Evolutionary conservation across 139 green algal genomes (phyloP).

Genomic region (Limnomonas spitsbergensis): DNA sequence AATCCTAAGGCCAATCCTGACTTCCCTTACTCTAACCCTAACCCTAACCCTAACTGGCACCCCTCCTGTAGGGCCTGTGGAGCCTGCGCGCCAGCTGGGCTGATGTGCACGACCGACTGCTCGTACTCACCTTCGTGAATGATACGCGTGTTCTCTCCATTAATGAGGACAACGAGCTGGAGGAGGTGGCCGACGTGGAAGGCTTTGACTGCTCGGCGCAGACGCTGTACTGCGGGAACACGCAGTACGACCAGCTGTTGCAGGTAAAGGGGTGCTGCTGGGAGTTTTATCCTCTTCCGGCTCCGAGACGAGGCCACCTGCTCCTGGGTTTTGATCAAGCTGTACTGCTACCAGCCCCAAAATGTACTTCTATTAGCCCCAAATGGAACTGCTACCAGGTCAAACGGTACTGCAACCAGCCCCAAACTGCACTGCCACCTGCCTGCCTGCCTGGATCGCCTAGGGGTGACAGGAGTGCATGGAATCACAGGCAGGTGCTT

Average conservation of each 20-base stretch:
- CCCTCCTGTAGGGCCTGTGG: constrained; percentile 78
- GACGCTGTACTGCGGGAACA: constrained; percentile 86
- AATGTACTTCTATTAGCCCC: too few relatives aligned
- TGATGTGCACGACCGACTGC: constrained; percentile 74
- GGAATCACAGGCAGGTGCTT: too few relatives aligned
- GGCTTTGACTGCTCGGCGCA: constrained; percentile 79
- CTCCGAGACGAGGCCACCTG: not conserved
- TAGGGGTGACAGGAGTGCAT: too few relatives aligned
- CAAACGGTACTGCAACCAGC: too few relatives aligned
- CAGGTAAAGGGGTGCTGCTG: constrained; percentile 47
- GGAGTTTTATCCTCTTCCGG: not conserved
- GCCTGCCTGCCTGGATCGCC: too few relatives aligned
- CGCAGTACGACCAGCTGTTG: constrained; percentile 69
- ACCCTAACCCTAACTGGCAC: not conserved
- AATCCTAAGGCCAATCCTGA: too few relatives aligned
- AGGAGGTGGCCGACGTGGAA: constrained; percentile 66
- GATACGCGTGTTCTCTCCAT: constrained; percentile 76
- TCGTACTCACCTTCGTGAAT: constrained; percentile 92
- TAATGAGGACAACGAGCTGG: constrained; percentile 77
- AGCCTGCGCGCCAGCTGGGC: constrained; percentile 59
- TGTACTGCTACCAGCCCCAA: too few relatives aligned
- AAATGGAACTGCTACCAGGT: too few relatives aligned
- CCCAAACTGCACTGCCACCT: too few relatives aligned
- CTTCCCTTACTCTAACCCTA: not conserved
- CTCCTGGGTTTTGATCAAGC: too few relatives aligned